phyloP scores from a whole-genome alignment of 2,329 filamentous ascomycete species.

The Phialemonium atrogriseum region DNA sequence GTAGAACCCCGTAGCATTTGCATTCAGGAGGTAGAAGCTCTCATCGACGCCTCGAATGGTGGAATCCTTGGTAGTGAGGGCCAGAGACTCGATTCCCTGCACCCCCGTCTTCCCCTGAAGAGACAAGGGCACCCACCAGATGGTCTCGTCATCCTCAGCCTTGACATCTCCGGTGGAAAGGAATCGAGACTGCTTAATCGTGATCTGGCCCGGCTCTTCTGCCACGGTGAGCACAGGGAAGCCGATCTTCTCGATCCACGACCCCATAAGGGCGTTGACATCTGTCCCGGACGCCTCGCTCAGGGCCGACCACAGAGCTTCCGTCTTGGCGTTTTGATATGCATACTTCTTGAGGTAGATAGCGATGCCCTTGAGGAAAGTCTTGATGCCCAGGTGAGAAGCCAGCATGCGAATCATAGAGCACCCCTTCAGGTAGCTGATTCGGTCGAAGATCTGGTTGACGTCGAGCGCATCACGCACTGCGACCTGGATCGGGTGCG shows the following conservation, averaged over 20 bases:
- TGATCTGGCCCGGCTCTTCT: conserved; percentile 76
- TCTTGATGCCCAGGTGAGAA: conserved; percentile 77
- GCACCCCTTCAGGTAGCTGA: conserved; percentile 94
- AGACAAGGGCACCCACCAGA: conserved; percentile 92
- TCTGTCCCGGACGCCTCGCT: conserved; percentile 82
- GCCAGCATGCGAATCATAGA: conserved; percentile 96
- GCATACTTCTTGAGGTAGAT: conserved; percentile 82
- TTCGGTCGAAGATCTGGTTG: conserved; percentile 95
- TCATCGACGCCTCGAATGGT: conserved; percentile 67
- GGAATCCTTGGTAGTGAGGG: conserved; percentile 68
- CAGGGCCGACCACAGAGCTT: conserved; percentile 83
- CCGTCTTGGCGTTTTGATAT: conserved; percentile 85
- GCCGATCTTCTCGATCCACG: conserved; percentile 93
- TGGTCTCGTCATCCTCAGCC: conserved; percentile 81
- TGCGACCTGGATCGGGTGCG: conserved; percentile 92
- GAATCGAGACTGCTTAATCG: conserved; percentile 80
- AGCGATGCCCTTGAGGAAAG: conserved; percentile 83
- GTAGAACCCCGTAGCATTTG: conserved; percentile 80
- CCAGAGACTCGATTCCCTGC: conserved; percentile 52
- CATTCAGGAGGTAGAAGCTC: conserved; percentile 90
- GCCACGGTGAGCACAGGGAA: conserved; percentile 83
- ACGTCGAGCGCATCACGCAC: conserved; percentile 91
- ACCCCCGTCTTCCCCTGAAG: conserved; percentile 67
- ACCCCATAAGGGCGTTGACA: conserved; percentile 79
- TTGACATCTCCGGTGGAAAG: conserved; percentile 86